Percentiles rank a stretch among this genome's conserved stretches.
Evolutionary conservation across 352 stramenopile species (phyloP).

Genomic region (Thraustochytrium aureum): DNA sequence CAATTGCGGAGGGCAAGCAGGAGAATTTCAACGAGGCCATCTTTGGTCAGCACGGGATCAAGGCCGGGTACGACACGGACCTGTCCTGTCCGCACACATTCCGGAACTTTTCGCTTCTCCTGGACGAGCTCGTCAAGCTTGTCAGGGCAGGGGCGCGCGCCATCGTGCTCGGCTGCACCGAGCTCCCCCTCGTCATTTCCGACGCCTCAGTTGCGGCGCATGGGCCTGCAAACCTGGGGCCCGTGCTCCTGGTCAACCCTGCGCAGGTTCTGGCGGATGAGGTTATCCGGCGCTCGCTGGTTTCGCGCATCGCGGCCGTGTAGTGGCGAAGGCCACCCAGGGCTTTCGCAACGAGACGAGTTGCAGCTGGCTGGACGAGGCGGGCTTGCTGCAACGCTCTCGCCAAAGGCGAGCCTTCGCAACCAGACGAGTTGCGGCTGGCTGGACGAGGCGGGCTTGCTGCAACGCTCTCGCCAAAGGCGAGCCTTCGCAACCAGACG

Average conservation of each 20-base stretch:
- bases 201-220: constrained; percentile 25
- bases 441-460: too few species aligned
- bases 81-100: constrained; percentile 39
- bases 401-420: too few species aligned
- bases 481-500: too few species aligned
- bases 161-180: constrained; percentile 49
- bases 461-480: too few species aligned
- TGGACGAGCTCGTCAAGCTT: constrained; percentile 41
- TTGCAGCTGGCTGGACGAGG: too few species aligned
- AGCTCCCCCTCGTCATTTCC: constrained; percentile 42
- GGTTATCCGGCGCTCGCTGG: constrained; percentile 33
- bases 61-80: constrained; percentile 49
- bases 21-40: constrained; percentile 53
- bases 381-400: too few species aligned
- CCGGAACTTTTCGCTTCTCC: constrained; percentile 49
- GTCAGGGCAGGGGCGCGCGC: neutral
- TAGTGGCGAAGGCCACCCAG: too few species aligned
- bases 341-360: too few species aligned
- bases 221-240: neutral
- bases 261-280: constrained; percentile 50
- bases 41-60: constrained; percentile 49
- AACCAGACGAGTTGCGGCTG: too few species aligned
- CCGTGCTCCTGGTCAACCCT: constrained; percentile 48
- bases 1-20: neutral
- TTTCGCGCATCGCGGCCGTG: too few species aligned